A percentile compares a stretch with the other conserved stretches of the same genome.
Evolutionary conservation across 495 filamentous ascomycete genomes (phyloP).

Genomic region (Penicillium subrubescens): DNA sequence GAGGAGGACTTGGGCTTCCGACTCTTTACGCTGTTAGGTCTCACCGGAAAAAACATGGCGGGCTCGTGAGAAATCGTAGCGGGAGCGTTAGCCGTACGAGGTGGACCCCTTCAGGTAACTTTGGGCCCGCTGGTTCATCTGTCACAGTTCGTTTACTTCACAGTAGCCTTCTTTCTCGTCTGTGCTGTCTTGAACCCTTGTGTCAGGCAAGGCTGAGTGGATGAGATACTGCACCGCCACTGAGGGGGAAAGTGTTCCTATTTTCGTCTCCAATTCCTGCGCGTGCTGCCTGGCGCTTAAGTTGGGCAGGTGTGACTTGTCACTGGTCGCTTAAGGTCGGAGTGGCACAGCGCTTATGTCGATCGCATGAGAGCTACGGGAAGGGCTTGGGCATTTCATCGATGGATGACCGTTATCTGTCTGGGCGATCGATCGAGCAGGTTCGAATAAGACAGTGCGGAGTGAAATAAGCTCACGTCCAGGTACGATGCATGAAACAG

Average conservation of each 20-base stretch:
- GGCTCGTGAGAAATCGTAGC: slow-evolving; percentile 33
- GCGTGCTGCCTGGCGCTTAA: slow-evolving; percentile 43
- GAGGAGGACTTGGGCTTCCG: slow-evolving; percentile 32
- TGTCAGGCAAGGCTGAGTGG: background rate
- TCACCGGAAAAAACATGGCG: slow-evolving; percentile 50
- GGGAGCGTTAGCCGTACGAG: slow-evolving; percentile 26
- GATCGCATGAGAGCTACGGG: slow-evolving; percentile 16
- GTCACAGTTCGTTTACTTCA: slow-evolving; percentile 11
- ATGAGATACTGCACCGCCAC: slow-evolving; percentile 12
- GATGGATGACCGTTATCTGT: background rate
- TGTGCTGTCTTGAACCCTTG: background rate
- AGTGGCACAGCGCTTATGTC: slow-evolving; percentile 23
- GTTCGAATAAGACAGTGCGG: background rate
- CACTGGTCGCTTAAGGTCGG: slow-evolving; percentile 17
- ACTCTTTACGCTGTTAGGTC: slow-evolving; percentile 44
- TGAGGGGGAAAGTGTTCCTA: slow-evolving; percentile 23
- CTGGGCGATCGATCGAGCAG: slow-evolving; percentile 1
- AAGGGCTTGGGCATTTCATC: slow-evolving; percentile 20
- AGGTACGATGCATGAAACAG: slow-evolving; percentile 18
- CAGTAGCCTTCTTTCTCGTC: background rate
- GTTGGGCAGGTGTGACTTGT: slow-evolving; percentile 19
- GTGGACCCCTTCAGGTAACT: slow-evolving; percentile 27
- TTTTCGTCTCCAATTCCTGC: slow-evolving; percentile 25
- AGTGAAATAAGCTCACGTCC: background rate
- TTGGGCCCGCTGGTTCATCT: slow-evolving; percentile 29